Evolutionary conservation across 108 stramenopile genomes (phyloP), one percentile per base, ranked within the genome.

Genomic region (Seminavis robusta): DNA sequence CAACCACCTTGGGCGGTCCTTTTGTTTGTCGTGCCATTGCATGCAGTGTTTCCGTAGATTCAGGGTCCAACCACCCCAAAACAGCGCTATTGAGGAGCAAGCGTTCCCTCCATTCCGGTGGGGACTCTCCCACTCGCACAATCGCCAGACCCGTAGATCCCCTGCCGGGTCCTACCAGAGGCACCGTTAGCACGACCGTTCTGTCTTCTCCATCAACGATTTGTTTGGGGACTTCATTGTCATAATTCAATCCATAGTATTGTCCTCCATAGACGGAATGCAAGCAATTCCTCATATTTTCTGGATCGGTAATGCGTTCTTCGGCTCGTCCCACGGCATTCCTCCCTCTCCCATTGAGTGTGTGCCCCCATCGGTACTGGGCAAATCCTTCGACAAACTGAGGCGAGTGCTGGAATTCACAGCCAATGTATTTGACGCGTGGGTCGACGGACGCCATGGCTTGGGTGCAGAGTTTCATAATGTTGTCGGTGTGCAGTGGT

Each of bases 41-140:
- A 25, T 67, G 61, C 10, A 86, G 58, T 2, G 69, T 73, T 9
- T 79, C 74, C 46, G 68, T 32, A 9, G 50, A 59, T 4, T 59
- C 43, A 0, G 56, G 46, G 47, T 80, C 68, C 25, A 86, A 47
- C 31, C 56, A 62, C 3, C 84, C 84, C 36, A 86, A 47, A 8
- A 80, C 74, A 16, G 65, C 84, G 25, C 51, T 59, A 56, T 82
- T 86, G 32, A 82, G 33, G 9, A 82, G 53, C 40, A 86, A 48
- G 45, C 80, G 56, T 51, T 81, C 84, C 4, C 71, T 44, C 84
- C 84, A 86, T 61, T 86, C 84, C 36, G 49, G 70, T 15, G 84
- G 84, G 19, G 79, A 81, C 57, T 81, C 84, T 4, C 71, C 67
- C 16, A 86, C 80, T 36, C 84, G 58, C 15, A 86, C 78, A 36